Evolutionary conservation across 176 grass and related monocot genomes (phyloP).

Genomic region (Oryza officinalis): DNA sequence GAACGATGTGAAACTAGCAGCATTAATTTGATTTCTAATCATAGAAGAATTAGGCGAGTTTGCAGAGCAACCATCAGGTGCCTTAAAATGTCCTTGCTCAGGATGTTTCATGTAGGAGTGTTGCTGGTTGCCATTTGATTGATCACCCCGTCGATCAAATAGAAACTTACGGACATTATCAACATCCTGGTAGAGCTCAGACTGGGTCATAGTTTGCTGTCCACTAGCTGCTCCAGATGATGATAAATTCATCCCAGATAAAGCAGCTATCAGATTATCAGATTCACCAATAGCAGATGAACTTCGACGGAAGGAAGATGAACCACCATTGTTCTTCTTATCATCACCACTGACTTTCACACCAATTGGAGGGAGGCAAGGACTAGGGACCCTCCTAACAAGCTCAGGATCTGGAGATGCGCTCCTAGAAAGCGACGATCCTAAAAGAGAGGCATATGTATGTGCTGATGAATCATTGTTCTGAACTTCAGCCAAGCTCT

Average conservation of each 20-base stretch:
- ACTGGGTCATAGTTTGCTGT: conserved; percentile 39
- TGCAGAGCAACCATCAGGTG: conserved; percentile 40
- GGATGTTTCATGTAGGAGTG: conserved; percentile 47
- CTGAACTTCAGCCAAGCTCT: conserved; percentile 44
- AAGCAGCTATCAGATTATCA: conserved; percentile 58
- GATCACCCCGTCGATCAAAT: conserved; percentile 51
- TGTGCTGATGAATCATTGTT: conserved; percentile 59
- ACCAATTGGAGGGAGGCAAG: conserved; percentile 69
- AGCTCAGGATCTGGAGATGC: conserved; percentile 70
- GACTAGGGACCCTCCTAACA: conserved; percentile 61
- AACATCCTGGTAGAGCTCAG: conserved; percentile 69
- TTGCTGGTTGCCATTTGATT: conserved; percentile 41
- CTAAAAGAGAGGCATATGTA: conserved; percentile 68
- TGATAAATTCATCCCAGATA: conserved; percentile 71
- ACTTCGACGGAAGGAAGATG: conserved; percentile 56
- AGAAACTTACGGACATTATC: conserved; percentile 53
- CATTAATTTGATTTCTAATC: conserved; percentile 58
- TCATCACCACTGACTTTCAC: conserved; percentile 61
- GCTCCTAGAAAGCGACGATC: conserved; percentile 69
- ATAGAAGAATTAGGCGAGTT: conserved; percentile 51
- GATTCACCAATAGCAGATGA: conserved; percentile 50
- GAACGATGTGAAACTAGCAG: conserved; percentile 50
- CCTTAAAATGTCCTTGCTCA: conserved; percentile 49
- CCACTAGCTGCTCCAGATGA: conserved; percentile 45
- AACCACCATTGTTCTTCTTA: conserved; percentile 59